phyloP scores from a whole-genome alignment of 305 asterid genomes.

The Fraxinus albicans region DNA sequence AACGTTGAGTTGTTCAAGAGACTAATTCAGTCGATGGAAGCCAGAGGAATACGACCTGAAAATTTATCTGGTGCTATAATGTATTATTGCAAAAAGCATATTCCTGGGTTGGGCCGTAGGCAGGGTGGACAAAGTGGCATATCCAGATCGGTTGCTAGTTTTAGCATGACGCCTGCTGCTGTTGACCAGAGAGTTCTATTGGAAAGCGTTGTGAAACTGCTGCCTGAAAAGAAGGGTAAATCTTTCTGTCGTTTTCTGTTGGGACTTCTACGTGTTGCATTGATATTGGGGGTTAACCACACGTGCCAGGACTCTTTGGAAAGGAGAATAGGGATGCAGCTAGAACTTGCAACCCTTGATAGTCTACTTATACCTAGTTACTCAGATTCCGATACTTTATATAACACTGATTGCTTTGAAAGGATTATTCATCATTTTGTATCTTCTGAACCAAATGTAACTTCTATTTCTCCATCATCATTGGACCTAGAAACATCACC shows the following conservation, averaged over 20 bases:
- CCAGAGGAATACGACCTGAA: conserved; percentile 72
- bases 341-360: conserved; percentile 83
- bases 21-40: conserved; percentile 62
- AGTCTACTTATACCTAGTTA: conserved; percentile 76
- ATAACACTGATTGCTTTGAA: conserved; percentile 76
- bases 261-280: conserved; percentile 80
- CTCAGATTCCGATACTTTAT: conserved; percentile 85
- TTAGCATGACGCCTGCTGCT: conserved; percentile 76
- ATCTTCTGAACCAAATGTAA: conserved; percentile 44
- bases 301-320: conserved; percentile 65
- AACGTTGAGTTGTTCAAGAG: conserved; percentile 70
- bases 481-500: conserved; percentile 57
- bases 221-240: conserved; percentile 81
- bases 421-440: conserved; percentile 69
- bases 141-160: conserved; percentile 72
- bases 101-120: conserved; percentile 92
- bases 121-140: conserved; percentile 60
- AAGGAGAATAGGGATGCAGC: conserved; percentile 74
- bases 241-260: conserved; percentile 78
- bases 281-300: conserved; percentile 70
- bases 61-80: conserved; percentile 71
- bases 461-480: conserved; percentile 50
- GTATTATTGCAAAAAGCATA: conserved; percentile 77
- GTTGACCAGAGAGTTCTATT: conserved; percentile 74
- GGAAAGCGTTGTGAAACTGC: conserved; percentile 58